phyloP scores from a whole-genome alignment of 306 rosid species.

The Acacia crassicarpa region DNA sequence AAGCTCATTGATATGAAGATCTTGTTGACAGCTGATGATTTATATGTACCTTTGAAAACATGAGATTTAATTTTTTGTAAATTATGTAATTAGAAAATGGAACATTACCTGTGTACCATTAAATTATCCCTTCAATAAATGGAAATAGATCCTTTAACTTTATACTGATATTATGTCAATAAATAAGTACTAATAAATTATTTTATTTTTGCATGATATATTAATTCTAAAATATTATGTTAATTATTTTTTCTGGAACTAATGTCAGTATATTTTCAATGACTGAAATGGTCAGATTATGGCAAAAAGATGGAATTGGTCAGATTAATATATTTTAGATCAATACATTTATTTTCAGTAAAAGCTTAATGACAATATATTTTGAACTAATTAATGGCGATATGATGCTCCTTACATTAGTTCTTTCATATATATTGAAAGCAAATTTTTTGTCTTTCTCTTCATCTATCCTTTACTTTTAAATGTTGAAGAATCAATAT shows the following conservation, averaged over 20 bases:
- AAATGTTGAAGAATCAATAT: background rate
- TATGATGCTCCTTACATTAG: background rate
- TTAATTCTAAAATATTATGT: background rate
- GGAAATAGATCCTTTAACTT: background rate
- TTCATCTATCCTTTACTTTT: background rate
- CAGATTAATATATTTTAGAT: background rate
- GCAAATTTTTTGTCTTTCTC: background rate
- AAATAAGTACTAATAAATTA: background rate
- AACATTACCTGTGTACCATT: too few relatives aligned
- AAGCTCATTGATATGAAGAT: too few relatives aligned
- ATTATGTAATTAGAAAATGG: background rate
- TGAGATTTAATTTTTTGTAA: too few relatives aligned
- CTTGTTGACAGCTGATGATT: too few relatives aligned
- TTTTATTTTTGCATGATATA: background rate
- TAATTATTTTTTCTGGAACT: too few relatives aligned
- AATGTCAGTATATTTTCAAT: too few relatives aligned
- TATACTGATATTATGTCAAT: background rate
- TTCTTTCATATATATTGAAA: background rate
- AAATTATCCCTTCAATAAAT: background rate
- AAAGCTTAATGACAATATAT: background rate
- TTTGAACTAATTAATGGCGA: background rate
- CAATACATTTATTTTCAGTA: background rate
- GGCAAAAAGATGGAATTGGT: too few relatives aligned
- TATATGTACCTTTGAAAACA: too few relatives aligned
- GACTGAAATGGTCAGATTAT: background rate